Evolutionary conservation across 2,329 filamentous ascomycete genomes (phyloP), one percentile per base, ranked within the genome.

Genomic region (Diaporthe eres): DNA sequence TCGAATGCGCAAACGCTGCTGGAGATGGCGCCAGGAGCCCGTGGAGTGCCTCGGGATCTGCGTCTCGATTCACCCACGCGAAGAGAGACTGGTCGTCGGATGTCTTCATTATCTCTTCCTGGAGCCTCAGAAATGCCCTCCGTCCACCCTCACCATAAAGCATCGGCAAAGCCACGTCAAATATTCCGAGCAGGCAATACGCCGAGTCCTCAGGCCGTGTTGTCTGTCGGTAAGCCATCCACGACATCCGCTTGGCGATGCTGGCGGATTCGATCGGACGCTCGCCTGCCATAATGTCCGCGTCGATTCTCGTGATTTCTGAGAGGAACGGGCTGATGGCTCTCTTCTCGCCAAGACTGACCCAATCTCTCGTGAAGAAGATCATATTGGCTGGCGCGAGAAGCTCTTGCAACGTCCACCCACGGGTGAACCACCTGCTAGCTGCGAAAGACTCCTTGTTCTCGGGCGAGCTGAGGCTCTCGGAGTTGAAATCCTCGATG

Each of bases 11-110:
- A 77, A 87, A 87, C 4, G 81, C 81, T 55, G 79, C 78, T n/a
- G 86, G 25, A 90, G 87, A 0, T 91, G 93, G 80, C 87, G 87
- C 75, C 17, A 82, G 75, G 15, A 81, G 76, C 2, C 81, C 80
- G 37, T 74, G 75, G 7, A 68, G 77, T 1, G 70, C 68, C 4
- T 87, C 87, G 1, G 76, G 61, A 12, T 76, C 60, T 8, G 72
- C 73, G 44, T 74, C 55, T 17, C 39, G 28, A 37, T 78, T 75
- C 2, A 71, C 57, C 71, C 71, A 72, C 10, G 71, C 71, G 22
- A 72, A 72, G 3, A 72, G 71, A 13, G 71, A 72, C 31, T 72
- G 55, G 47, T 72, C 71, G 55, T 61, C 58, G 28, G 71, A 72
- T 19, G 51, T 71, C 39, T 58, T 71, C 53, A 71, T 71, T 19